A percentile compares a stretch with the other conserved stretches of the same genome.
These are phyloP conservation scores for Phytopythium aichiense DNA, from an alignment of 352 stramenopile genomes.

Conservation along the genomic window DNA sequence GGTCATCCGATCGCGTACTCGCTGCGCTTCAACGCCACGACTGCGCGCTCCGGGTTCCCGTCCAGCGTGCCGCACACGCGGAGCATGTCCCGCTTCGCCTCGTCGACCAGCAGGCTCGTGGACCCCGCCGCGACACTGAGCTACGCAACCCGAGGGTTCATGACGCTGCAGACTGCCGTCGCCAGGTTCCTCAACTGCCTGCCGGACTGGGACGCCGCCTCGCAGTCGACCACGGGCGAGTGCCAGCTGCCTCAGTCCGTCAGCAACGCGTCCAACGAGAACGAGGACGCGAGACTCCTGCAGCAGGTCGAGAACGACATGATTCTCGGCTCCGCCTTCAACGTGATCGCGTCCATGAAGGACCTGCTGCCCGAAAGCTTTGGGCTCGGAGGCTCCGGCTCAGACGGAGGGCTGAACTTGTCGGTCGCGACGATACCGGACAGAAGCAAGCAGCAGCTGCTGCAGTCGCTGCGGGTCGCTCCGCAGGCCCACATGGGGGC, in stretches of 20 bases:
- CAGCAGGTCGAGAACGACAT: conserved; percentile 46
- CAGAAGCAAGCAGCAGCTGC: conserved; percentile 26
- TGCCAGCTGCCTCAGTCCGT: conserved; percentile 47
- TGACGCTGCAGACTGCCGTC: conserved; percentile 69
- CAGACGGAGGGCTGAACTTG: conserved; percentile 12
- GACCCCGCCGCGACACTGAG: conserved; percentile 19
- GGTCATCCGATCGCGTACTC: conserved; percentile 52
- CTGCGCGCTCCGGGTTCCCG: conserved; percentile 21
- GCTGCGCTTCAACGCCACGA: conserved; percentile 65
- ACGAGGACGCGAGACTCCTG: conserved; percentile 37
- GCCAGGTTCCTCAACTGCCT: conserved; percentile 65
- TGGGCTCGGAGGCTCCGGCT: conserved; percentile 7
- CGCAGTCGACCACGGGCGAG: conserved; percentile 20
- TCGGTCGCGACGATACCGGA: conserved; percentile 31
- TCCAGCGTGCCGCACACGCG: conserved; percentile 43
- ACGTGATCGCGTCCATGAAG: conserved; percentile 20
- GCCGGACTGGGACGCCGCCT: conserved; percentile 38
- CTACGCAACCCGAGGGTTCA: conserved; percentile 63
- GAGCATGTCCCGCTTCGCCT: conserved; percentile 10
- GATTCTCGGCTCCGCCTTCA: conserved; percentile 41
- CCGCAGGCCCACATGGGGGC: conserved; percentile 57
- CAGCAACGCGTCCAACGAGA: conserved; percentile 13
- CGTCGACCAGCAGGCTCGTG: conserved; percentile 19
- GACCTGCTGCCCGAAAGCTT: conserved; percentile 1
- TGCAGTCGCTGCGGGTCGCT: conserved; percentile 49